A percentile compares a stretch with the other conserved stretches of the same genome.
Conservation (phyloP, 1,284 basidiomycete genomes). For the Cystobasidium slooffiae region DNA sequence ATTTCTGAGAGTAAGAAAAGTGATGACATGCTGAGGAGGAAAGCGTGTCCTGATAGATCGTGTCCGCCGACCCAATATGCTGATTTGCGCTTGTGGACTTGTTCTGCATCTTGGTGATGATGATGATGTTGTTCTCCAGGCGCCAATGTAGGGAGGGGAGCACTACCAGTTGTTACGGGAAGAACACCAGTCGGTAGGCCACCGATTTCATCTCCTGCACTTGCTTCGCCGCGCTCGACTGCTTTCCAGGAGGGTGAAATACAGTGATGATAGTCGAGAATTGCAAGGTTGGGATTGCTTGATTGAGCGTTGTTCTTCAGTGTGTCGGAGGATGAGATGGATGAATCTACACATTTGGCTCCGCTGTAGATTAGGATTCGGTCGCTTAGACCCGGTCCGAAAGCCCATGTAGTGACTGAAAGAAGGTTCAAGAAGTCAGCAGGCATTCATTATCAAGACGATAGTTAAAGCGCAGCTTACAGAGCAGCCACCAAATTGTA, state of each 20-base stretch:
- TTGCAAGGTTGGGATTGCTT: constrained; percentile 24
- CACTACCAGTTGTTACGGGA: neutral
- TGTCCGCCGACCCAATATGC: constrained; percentile 69
- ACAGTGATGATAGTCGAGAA: constrained; percentile 39
- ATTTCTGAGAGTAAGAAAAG: constrained; percentile 81
- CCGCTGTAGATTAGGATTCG: constrained; percentile 76
- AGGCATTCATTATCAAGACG: neutral
- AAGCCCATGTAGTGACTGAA: constrained; percentile 76
- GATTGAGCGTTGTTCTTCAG: constrained; percentile 31
- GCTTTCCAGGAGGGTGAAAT: constrained; percentile 25
- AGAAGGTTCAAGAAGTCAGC: neutral
- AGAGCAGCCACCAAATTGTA: constrained; percentile 72
- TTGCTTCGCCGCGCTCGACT: neutral
- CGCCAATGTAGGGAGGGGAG: neutral
- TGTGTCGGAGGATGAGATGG: constrained; percentile 40
- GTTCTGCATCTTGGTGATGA: neutral
- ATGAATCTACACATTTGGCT: constrained; percentile 69
- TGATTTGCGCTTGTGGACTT: constrained; percentile 2
- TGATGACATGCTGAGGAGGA: constrained; percentile 82
- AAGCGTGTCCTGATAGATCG: constrained; percentile 92
- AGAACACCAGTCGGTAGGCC: neutral
- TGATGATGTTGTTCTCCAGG: neutral
- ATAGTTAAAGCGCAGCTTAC: constrained; percentile 54
- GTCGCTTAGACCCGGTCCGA: constrained; percentile 80
- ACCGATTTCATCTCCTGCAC: constrained; percentile 8